Base-by-base conservation (phyloP, 345 rosid genomes). In the Citrus trifoliata region DNA sequence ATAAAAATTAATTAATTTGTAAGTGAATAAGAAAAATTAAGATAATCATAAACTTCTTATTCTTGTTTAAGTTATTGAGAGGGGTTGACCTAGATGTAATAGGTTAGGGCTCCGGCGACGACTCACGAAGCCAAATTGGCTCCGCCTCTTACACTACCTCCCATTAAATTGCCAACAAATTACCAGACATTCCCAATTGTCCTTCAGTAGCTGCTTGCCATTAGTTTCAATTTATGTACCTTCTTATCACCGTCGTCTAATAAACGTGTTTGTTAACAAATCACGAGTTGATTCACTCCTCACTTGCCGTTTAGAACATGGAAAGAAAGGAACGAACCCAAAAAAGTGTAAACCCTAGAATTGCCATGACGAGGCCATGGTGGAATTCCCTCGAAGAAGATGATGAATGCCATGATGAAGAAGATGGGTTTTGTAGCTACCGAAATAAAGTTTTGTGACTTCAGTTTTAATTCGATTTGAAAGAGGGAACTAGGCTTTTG, bases 11-110 rank as follows among this genome's bases (percentile, higher is more conserved):
- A n/a, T 27, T 6, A 21, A 10, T 2, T 4, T 10, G 51, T 19
- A 59, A 6, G 6, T 6, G 5, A 46, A 67, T 1, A 9, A 40
- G 14, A 46, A 46, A 38, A 7, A 8, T 13, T n/a, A 2, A 12
- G 51, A 46, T 46, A 46, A 12, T 12, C 12, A 42, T 18, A 7
- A 28, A 93, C 99, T 93, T 92, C 78, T 82, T 92, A 98, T 67
- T 93, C 88, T 66, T 89, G 90, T 80, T 83, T 85, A 75, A 95
- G 95, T 76, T 91, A 97, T 14, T 88, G 98, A 64, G 97, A 78
- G 27, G 98, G 99, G 80, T 91, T 94, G 72, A 96, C 84, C 98
- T 98, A 96, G 64, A 96, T 93, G 81, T 80, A 91, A 79, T 93
- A 96, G 2, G 98, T 97, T 28, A 94, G 85, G 59, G 95, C 89